These are phyloP conservation scores for Byssochlamys sp. DNA, from an alignment of 2,329 filamentous ascomycete genomes.

Conservation along the genomic window DNA sequence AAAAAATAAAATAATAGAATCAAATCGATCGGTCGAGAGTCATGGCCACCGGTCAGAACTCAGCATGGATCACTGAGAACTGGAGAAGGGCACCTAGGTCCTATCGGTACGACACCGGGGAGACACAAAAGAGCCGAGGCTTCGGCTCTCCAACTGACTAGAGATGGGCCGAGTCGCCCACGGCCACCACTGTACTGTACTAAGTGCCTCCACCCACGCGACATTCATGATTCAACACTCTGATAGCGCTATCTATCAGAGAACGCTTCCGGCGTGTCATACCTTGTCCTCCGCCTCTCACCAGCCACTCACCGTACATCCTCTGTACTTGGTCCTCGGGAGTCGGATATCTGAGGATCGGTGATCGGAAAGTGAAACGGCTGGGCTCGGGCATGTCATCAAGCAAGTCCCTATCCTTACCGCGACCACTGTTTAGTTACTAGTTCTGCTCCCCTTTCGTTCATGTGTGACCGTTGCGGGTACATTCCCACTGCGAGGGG, in stretches of 20 bases:
- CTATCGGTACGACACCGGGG: slow-evolving; percentile 1
- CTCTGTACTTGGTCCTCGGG: not conserved
- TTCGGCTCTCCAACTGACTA: slow-evolving; percentile 1
- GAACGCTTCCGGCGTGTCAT: not conserved
- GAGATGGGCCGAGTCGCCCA: not conserved
- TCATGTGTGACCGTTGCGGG: slow-evolving; percentile 5
- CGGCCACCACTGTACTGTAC: not conserved
- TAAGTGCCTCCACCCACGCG: not conserved
- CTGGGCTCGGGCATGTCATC: not conserved
- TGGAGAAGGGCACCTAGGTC: not conserved
- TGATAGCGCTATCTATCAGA: too few species aligned
- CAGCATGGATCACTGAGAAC: not conserved
- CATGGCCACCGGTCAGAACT: not conserved
- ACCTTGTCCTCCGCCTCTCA: not conserved
- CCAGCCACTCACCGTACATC: not conserved
- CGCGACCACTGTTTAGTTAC: not conserved
- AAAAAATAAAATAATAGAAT: not conserved
- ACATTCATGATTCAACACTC: not conserved
- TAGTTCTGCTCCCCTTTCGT: not conserved
- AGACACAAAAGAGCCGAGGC: slow-evolving; percentile 9
- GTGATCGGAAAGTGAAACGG: not conserved
- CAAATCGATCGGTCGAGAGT: not conserved
- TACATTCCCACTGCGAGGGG: not conserved
- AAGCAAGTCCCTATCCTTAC: not conserved
- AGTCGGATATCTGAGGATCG: not conserved